phyloP scores from a whole-genome alignment of 345 rosid genomes.

The Salix dunnii region DNA sequence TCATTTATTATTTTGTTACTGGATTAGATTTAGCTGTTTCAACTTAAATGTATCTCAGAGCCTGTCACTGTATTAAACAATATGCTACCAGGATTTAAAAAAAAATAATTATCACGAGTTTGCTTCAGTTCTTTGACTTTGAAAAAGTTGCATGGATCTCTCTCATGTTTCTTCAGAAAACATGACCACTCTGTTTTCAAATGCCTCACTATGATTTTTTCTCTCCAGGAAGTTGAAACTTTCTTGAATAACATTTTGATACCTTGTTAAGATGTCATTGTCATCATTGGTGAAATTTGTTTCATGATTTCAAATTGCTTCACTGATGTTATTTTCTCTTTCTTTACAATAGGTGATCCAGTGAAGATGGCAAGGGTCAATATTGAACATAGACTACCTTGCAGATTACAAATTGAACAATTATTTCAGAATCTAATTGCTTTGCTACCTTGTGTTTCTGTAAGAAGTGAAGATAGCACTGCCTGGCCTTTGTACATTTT shows the following conservation, averaged over 20 bases:
- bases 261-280: neutral
- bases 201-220: neutral
- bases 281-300: neutral
- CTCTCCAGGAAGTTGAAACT: neutral
- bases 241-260: neutral
- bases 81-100: neutral
- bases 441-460: slow-evolving; percentile 59
- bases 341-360: slow-evolving; percentile 59
- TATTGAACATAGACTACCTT: slow-evolving; percentile 50
- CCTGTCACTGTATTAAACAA: neutral
- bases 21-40: neutral
- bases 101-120: neutral
- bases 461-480: slow-evolving; percentile 31
- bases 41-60: neutral
- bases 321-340: neutral
- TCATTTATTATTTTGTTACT: neutral
- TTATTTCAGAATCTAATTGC: slow-evolving; percentile 54
- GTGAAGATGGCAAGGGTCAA: slow-evolving; percentile 65
- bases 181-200: neutral
- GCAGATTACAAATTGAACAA: slow-evolving; percentile 36
- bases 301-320: neutral
- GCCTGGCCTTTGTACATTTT: neutral
- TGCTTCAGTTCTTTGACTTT: neutral
- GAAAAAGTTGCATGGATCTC: neutral
- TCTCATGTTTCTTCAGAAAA: neutral